phyloP scores from a whole-genome alignment of 2,329 filamentous ascomycete species.

The Dothideomycetes sp. region DNA sequence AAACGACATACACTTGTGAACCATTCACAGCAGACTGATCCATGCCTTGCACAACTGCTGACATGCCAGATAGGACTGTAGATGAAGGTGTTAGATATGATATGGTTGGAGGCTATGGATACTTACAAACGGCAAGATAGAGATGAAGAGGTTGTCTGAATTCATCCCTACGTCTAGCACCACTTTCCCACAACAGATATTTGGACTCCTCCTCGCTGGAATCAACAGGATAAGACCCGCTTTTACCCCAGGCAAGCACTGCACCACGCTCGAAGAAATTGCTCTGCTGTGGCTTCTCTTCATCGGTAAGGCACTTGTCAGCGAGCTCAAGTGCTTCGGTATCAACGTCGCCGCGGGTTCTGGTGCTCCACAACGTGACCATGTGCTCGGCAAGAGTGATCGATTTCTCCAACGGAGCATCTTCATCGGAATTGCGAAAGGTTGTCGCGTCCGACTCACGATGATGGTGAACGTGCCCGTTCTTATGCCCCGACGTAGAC shows the following conservation, averaged over 20 bases:
- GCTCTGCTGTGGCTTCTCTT: neutral
- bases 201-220: neutral
- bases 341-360: neutral
- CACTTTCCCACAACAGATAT: neutral
- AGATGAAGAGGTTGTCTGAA: neutral
- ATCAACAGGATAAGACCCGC: too few species aligned
- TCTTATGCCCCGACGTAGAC: too few species aligned
- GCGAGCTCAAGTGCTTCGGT: neutral
- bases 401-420: too few species aligned
- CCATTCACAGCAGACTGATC: neutral
- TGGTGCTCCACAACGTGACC: neutral
- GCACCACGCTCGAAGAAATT: neutral
- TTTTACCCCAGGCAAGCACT: neutral
- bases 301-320: neutral
- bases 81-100: neutral
- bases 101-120: neutral
- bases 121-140: neutral
- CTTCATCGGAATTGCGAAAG: too few species aligned
- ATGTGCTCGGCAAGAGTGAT: neutral
- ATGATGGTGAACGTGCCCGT: too few species aligned
- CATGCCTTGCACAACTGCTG: neutral
- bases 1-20: too few species aligned
- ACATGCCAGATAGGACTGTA: neutral
- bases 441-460: too few species aligned
- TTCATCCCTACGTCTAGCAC: neutral